Percentiles rank a stretch among this genome's conserved stretches.
phyloP scores from a whole-genome alignment of 441 rosid species.

The Heliophila coronopifolia region DNA sequence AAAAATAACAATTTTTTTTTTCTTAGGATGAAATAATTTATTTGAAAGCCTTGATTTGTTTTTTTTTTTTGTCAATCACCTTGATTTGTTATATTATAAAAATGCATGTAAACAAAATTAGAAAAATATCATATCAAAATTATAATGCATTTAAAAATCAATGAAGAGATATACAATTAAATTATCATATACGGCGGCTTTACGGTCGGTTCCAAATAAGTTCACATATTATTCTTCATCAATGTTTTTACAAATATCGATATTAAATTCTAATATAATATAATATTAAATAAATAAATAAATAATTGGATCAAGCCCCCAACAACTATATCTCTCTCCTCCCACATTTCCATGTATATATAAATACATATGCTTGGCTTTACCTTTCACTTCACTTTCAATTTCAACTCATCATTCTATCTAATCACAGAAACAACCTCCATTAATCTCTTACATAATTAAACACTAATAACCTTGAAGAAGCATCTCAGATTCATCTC shows the following conservation, averaged over 20 bases:
- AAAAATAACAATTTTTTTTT: no score
- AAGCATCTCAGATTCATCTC: slow-evolving; percentile 15
- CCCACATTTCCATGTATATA: slow-evolving; percentile 22
- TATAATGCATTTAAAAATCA: no score
- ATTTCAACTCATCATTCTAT: slow-evolving; percentile 6
- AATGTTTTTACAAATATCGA: not conserved
- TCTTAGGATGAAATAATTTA: no score
- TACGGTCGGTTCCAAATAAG: slow-evolving; percentile 23
- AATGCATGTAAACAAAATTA: no score
- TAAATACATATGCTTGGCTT: slow-evolving; percentile 26
- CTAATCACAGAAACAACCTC: slow-evolving; percentile 16
- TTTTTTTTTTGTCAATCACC: no score
- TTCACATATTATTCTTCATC: slow-evolving; percentile 19
- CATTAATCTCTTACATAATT: not conserved
- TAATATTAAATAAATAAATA: no score
- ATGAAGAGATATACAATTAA: not conserved
- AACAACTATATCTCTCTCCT: slow-evolving; percentile 8
- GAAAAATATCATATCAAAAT: no score
- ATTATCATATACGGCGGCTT: slow-evolving; percentile 30
- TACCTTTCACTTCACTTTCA: slow-evolving; percentile 21
- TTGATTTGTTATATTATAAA: no score
- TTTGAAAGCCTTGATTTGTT: no score
- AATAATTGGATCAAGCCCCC: slow-evolving; percentile 14
- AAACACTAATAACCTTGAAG: slow-evolving; percentile 6
- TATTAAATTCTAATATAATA: slow-evolving; percentile 2